These are phyloP conservation scores for Alternaria sp. DNA, from an alignment of 2,329 filamentous ascomycete species.

Conservation along the genomic window DNA sequence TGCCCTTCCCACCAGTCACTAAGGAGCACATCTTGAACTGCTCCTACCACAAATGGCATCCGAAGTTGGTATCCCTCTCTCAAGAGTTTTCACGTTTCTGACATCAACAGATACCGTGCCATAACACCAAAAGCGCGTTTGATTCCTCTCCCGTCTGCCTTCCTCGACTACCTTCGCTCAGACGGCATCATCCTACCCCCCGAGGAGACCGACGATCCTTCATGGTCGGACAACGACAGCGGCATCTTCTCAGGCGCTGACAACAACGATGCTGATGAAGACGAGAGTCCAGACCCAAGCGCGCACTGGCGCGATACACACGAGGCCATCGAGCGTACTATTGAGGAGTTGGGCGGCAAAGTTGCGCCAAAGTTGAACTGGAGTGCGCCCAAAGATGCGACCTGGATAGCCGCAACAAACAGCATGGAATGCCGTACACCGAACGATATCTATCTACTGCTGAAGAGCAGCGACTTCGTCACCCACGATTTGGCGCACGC, in stretches of 20 bases:
- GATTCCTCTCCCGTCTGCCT: constrained; percentile 77
- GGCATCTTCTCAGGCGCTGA: constrained; percentile 60
- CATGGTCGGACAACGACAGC: constrained; percentile 61
- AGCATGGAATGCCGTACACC: constrained; percentile 88
- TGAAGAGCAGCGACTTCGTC: constrained; percentile 94
- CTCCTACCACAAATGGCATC: constrained; percentile 92
- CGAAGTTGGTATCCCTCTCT: constrained; percentile 61
- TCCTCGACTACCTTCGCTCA: constrained; percentile 86
- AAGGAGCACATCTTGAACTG: constrained; percentile 91
- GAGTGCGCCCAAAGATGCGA: constrained; percentile 95
- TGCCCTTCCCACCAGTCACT: constrained; percentile 84
- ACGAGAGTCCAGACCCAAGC: constrained; percentile 69
- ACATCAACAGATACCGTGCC: constrained; percentile 71
- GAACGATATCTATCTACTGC: constrained; percentile 90
- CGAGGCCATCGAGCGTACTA: constrained; percentile 76
- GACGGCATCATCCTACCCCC: constrained; percentile 91
- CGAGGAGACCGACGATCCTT: constrained; percentile 62
- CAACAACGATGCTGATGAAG: constrained; percentile 60
- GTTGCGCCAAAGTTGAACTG: constrained; percentile 96
- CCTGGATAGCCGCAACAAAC: constrained; percentile 88
- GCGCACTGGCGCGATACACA: constrained; percentile 75
- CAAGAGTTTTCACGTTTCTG: neutral
- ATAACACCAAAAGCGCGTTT: constrained; percentile 87
- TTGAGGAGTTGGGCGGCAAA: constrained; percentile 81
- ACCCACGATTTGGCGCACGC: constrained; percentile 94